These are phyloP conservation scores for Apocynum venetum DNA, from an alignment of 257 asterid species.

Conservation along the genomic window DNA sequence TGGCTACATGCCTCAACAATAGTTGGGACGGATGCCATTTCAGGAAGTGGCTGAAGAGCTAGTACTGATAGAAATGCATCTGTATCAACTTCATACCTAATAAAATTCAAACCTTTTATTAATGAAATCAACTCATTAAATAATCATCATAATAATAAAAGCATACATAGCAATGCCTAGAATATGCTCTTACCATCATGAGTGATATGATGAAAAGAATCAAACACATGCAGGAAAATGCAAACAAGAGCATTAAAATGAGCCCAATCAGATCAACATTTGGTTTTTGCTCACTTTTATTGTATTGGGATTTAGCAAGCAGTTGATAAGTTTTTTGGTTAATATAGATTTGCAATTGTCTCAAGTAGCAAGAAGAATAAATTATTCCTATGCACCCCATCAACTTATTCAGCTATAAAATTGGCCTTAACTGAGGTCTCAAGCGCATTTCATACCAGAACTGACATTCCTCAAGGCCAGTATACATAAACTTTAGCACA, in stretches of 20 bases:
- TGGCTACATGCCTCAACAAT: constrained; percentile 70
- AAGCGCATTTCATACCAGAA: not conserved
- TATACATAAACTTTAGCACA: not conserved
- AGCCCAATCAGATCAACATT: not conserved
- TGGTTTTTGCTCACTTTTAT: not conserved
- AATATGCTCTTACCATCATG: not conserved
- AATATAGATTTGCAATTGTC: not conserved
- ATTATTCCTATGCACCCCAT: not conserved
- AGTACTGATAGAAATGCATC: constrained; percentile 94
- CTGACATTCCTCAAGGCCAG: not conserved
- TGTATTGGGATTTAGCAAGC: not conserved
- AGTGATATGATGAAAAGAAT: not conserved
- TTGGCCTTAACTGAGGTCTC: not conserved
- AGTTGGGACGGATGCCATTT: constrained; percentile 76
- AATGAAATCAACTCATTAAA: constrained; percentile 3
- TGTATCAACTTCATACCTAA: constrained; percentile 87
- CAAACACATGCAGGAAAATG: not conserved
- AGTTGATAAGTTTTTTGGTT: not conserved
- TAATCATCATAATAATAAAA: not conserved
- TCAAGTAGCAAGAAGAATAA: not conserved
- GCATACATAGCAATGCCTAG: not conserved
- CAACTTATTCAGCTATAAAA: not conserved
- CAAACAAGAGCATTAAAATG: not conserved
- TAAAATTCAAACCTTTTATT: constrained; percentile 15
- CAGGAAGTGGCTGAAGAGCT: constrained; percentile 89